Evolutionary conservation across 371 early-diverging fungal species (phyloP).

Genomic region (Circinella umbellata): DNA sequence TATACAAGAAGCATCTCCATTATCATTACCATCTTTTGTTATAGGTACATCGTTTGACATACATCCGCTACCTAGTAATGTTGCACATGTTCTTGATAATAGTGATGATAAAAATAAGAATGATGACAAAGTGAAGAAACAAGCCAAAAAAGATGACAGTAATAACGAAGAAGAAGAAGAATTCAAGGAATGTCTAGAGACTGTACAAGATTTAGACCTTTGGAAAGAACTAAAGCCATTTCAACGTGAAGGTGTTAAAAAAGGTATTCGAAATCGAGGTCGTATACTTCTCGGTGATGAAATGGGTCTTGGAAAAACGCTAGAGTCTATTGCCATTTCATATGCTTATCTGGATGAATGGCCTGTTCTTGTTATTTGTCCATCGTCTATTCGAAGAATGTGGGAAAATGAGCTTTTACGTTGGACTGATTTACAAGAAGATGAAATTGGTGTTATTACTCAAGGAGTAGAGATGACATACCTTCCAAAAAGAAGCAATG

Average conservation of each 20-base stretch:
- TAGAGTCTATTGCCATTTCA: constrained; percentile 82
- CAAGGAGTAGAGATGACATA: constrained; percentile 2
- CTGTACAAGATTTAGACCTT: constrained; percentile 16
- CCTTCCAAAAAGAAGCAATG: neutral
- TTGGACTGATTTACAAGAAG: constrained; percentile 46
- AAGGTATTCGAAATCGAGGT: constrained; percentile 50
- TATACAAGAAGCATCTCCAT: no score
- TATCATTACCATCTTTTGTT: no score
- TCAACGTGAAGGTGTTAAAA: constrained; percentile 59
- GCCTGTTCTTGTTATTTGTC: constrained; percentile 70
- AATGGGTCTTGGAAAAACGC: constrained; percentile 96
- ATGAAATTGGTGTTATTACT: constrained; percentile 41
- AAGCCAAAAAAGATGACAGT: neutral
- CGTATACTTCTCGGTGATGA: constrained; percentile 92
- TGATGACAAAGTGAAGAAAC: constrained; percentile 5
- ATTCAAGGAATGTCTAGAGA: constrained; percentile 17
- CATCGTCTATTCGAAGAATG: constrained; percentile 53
- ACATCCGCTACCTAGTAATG: no score
- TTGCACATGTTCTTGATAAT: no score
- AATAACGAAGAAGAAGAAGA: constrained; percentile 6
- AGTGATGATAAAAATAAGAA: neutral
- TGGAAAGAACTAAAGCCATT: constrained; percentile 38
- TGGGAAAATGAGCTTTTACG: constrained; percentile 59
- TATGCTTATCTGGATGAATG: constrained; percentile 54
- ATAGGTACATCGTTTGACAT: no score